phyloP scores from a whole-genome alignment of 2,329 filamentous ascomycete species.

The Parascedosporium putredinis region DNA sequence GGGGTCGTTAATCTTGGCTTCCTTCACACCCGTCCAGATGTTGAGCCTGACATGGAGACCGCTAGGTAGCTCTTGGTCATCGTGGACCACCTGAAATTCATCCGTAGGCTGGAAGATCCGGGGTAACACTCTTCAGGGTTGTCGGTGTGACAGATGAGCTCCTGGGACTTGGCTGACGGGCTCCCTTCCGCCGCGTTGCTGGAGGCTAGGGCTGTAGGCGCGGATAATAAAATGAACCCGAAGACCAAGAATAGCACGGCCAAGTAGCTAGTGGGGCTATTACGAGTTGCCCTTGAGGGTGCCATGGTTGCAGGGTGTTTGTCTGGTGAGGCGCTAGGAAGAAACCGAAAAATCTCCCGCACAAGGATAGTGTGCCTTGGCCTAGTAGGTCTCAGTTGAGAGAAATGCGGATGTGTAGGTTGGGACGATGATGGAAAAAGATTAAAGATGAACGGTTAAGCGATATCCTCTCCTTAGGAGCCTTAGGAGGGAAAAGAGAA shows the following conservation, averaged over 20 bases:
- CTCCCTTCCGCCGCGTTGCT: conserved; percentile 13
- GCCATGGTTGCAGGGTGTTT: conserved; percentile 3
- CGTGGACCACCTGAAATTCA: conserved; percentile 51
- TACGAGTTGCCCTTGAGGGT: conserved; percentile 3
- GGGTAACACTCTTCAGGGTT: conserved; percentile 56
- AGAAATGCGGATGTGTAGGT: too few species aligned
- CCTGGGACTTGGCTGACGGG: conserved; percentile 29
- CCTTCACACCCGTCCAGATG: conserved; percentile 51
- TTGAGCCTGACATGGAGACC: conserved; percentile 59
- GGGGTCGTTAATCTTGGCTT: conserved; percentile 56
- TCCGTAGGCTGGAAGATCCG: conserved; percentile 51
- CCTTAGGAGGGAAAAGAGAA: too few species aligned
- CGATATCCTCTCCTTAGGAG: too few species aligned
- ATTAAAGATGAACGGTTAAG: too few species aligned
- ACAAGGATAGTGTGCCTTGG: too few species aligned
- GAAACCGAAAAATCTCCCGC: neutral
- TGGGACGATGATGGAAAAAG: too few species aligned
- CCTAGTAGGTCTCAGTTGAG: neutral
- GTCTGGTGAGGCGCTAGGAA: neutral
- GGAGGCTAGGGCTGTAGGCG: conserved; percentile 18
- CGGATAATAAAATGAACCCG: conserved; percentile 9
- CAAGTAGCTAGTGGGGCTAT: neutral
- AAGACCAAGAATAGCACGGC: neutral
- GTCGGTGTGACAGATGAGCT: conserved; percentile 55
- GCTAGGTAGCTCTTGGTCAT: conserved; percentile 54